Evolutionary conservation across 2,329 filamentous ascomycete species (phyloP), one percentile per base, ranked within the genome.

Genomic region (Alternaria consortialis): DNA sequence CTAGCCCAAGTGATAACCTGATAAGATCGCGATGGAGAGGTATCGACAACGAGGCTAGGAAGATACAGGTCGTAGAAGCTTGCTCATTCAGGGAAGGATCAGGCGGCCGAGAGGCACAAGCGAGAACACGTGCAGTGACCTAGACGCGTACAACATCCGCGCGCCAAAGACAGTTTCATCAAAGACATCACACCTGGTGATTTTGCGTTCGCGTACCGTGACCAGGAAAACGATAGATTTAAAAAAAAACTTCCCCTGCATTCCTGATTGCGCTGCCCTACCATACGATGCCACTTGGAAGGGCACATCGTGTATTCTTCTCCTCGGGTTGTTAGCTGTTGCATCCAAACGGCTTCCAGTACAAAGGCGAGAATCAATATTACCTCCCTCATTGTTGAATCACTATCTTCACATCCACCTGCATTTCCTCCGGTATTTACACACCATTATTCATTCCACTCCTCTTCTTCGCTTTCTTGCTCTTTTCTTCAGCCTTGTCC

Each of bases 121-220:
- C 52, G 52, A 39, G 47, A 48, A 37, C 57, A 59, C 57, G 57
- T 59, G 57, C 52, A 37, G 42, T 50, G 36, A 36, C 37, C 44
- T 36, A 17, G 29, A 50, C 52, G 44, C 44, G 57, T 50, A 34
- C 46, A 15, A 48, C 31, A 32, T 15, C 46, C 23, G 8, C 37
- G 37, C 37, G 37, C 37, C 37, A 39, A 39, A 20, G 9, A 23
- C 17, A 20, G 37, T 23, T 40, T 17, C 37, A 40, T 23, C 17
- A 40, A 23, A 40, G 9, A 20, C 11, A 20, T 15, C 20, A 2
- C 6, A 42, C 20, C 20, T 23, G 13, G 11, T 42, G 39, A 2
- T 43, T 5, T 7, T 23, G 39, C 13, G 7, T 42, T 25, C 6
- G 23, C 39, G 17, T 13, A 29, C 27, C 27, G 5, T 29, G 27